phyloP scores from a whole-genome alignment of 768 basidiomycete genomes.

The Suillus tomentosus region DNA sequence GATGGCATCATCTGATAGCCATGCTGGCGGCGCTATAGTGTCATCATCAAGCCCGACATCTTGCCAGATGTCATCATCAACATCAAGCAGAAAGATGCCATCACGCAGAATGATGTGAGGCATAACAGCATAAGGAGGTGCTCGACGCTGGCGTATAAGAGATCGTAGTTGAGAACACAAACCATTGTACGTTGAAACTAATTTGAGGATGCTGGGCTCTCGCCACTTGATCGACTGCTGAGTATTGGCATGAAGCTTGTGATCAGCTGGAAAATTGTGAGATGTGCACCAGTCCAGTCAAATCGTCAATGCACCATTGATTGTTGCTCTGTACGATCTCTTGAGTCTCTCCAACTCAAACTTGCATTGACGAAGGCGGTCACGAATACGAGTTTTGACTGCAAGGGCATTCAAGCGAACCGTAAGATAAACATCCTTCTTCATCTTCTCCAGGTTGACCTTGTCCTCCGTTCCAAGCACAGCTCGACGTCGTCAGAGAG shows the following conservation, averaged over 20 bases:
- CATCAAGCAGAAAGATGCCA: conserved; percentile 34
- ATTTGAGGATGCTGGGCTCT: conserved; percentile 29
- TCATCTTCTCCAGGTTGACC: conserved; percentile 8
- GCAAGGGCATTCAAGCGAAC: conserved; percentile 25
- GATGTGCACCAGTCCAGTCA: neutral
- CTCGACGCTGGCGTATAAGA: conserved; percentile 21
- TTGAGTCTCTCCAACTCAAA: conserved; percentile 31
- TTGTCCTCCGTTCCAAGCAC: conserved; percentile 6
- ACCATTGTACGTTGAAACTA: conserved; percentile 32
- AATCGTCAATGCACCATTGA: neutral
- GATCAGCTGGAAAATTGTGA: conserved; percentile 18
- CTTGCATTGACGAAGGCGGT: conserved; percentile 25
- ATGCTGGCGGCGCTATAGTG: conserved; percentile 15
- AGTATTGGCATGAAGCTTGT: conserved; percentile 32
- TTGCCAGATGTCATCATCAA: conserved; percentile 41
- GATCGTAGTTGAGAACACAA: conserved; percentile 25
- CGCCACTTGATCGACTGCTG: conserved; percentile 25
- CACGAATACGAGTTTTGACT: conserved; percentile 26
- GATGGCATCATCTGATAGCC: conserved; percentile 23
- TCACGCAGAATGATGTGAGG: conserved; percentile 26
- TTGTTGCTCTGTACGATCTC: conserved; percentile 9
- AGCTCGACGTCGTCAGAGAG: conserved; percentile 9
- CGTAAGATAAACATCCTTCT: conserved; percentile 14
- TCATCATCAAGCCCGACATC: conserved; percentile 33
- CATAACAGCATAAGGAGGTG: conserved; percentile 24